These are phyloP conservation scores for Podospora pseudoanserina DNA, from an alignment of 495 filamentous ascomycete genomes.

Conservation along the genomic window DNA sequence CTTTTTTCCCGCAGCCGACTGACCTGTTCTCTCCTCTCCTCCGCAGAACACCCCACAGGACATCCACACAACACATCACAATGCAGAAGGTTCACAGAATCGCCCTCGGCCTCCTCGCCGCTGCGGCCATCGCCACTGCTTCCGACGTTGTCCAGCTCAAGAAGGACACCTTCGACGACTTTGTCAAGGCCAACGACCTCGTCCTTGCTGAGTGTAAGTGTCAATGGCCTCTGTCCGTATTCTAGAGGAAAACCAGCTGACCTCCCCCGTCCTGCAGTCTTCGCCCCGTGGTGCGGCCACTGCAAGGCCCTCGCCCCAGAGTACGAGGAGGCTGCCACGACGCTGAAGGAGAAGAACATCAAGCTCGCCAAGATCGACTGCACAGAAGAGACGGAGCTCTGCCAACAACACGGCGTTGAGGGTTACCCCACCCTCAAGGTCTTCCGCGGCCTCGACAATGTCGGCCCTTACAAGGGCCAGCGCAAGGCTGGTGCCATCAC, in stretches of 20 bases:
- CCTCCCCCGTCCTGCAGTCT: conserved; percentile 46
- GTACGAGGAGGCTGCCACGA: conserved; percentile 87
- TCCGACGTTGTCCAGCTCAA: conserved; percentile 83
- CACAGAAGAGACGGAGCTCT: conserved; percentile 89
- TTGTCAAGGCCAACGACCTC: conserved; percentile 79
- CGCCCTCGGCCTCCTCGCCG: conserved; percentile 56
- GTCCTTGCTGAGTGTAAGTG: conserved; percentile 74
- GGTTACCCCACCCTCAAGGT: conserved; percentile 98
- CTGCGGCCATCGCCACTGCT: conserved; percentile 56
- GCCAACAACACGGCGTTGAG: conserved; percentile 83
- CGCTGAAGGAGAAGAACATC: conserved; percentile 93
- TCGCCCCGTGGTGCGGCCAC: conserved; percentile 73
- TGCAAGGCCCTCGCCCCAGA: conserved; percentile 83
- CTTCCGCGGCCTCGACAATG: conserved; percentile 88
- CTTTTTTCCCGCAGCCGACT: not conserved
- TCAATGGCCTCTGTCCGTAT: conserved; percentile 5
- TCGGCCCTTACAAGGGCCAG: conserved; percentile 79
- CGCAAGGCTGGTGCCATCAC: conserved; percentile 89
- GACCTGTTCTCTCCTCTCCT: conserved; percentile 5
- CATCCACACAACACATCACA: conserved; percentile 5
- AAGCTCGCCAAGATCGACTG: conserved; percentile 92
- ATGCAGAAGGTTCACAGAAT: conserved; percentile 35
- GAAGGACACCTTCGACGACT: conserved; percentile 79
- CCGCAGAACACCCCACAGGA: not conserved
- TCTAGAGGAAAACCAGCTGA: conserved; percentile 15